Conservation (phyloP, 1,284 basidiomycete genomes). For the Sanguinoderma infundibulare region DNA sequence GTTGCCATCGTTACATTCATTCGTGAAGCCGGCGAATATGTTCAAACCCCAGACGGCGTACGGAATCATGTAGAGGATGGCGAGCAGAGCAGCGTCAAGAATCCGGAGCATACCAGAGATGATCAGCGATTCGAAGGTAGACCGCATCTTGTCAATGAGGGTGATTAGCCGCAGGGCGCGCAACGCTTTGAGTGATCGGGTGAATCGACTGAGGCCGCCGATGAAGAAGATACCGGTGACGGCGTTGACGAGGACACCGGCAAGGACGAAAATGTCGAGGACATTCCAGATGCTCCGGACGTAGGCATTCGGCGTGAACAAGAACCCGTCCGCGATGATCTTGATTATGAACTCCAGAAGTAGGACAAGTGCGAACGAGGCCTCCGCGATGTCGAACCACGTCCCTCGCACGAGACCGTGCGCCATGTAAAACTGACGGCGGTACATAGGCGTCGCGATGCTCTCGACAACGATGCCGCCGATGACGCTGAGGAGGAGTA, state of each 20-base stretch:
- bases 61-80: slow-evolving; percentile 94
- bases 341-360: slow-evolving; percentile 91
- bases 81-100: slow-evolving; percentile 90
- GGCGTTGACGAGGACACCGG: slow-evolving; percentile 84
- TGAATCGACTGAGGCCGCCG: slow-evolving; percentile 82
- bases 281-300: slow-evolving; percentile 92
- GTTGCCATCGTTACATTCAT: slow-evolving; percentile 80
- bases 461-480: slow-evolving; percentile 86
- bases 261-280: slow-evolving; percentile 88
- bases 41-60: slow-evolving; percentile 98
- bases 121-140: slow-evolving; percentile 91
- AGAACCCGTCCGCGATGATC: slow-evolving; percentile 90
- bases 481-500: slow-evolving; percentile 80
- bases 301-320: slow-evolving; percentile 95
- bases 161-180: slow-evolving; percentile 92
- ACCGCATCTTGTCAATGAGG: slow-evolving; percentile 84
- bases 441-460: slow-evolving; percentile 88
- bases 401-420: slow-evolving; percentile 68
- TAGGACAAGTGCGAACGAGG: slow-evolving; percentile 77
- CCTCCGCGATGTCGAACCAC: slow-evolving; percentile 92
- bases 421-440: slow-evolving; percentile 70
- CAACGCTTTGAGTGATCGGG: slow-evolving; percentile 88
- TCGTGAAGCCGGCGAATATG: slow-evolving; percentile 89
- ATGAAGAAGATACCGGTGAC: slow-evolving; percentile 79
- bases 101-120: slow-evolving; percentile 89